Evolutionary conservation across 495 filamentous ascomycete species (phyloP).

Genomic region (Wilcoxina mikolae): DNA sequence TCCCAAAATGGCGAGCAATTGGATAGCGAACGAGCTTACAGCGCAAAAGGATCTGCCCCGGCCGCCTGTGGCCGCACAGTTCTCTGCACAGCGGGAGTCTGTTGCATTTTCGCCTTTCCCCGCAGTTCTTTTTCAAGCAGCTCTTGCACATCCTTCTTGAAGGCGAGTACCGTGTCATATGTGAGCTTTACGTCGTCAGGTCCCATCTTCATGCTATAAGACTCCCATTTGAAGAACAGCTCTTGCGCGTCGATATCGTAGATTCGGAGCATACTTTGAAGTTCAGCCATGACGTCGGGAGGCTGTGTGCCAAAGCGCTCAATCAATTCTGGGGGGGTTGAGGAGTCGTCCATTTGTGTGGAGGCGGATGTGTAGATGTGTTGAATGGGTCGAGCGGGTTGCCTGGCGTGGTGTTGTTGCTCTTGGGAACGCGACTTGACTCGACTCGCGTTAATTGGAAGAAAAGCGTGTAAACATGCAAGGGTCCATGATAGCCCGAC

Average conservation of each 20-base stretch:
- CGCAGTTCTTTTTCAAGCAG: slow-evolving; percentile 57
- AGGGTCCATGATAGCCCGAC: no score
- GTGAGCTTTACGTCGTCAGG: slow-evolving; percentile 55
- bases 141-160: slow-evolving; percentile 80
- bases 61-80: neutral
- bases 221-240: slow-evolving; percentile 95
- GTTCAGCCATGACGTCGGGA: slow-evolving; percentile 59
- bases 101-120: slow-evolving; percentile 37
- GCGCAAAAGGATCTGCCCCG: neutral
- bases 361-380: no score
- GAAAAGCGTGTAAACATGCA: no score
- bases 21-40: neutral
- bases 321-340: neutral
- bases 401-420: no score
- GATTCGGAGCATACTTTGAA: slow-evolving; percentile 69
- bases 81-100: slow-evolving; percentile 11
- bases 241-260: slow-evolving; percentile 65
- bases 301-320: neutral
- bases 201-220: slow-evolving; percentile 86
- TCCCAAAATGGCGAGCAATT: no score
- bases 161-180: slow-evolving; percentile 50
- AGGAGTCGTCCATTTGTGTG: neutral
- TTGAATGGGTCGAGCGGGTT: no score
- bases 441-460: no score
- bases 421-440: no score